phyloP scores from a whole-genome alignment of 2,329 filamentous ascomycete species.

The Nemania abortiva region DNA sequence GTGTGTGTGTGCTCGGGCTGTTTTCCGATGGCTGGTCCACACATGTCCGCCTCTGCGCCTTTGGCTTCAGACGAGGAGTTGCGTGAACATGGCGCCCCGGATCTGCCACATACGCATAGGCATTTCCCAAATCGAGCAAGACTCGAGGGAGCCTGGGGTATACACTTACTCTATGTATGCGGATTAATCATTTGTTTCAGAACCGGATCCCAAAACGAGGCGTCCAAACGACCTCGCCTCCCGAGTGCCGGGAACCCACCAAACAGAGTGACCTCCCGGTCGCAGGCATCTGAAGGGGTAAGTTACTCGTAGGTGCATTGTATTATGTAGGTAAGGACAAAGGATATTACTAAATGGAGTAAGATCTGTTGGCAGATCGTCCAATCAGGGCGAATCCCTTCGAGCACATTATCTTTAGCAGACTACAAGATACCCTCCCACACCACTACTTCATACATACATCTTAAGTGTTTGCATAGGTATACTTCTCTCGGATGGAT shows the following conservation, averaged over 20 bases:
- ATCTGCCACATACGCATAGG: slow-evolving; percentile 17
- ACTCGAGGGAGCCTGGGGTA: slow-evolving; percentile 15
- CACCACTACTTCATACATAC: not conserved
- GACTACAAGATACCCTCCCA: slow-evolving; percentile 12
- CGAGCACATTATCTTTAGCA: slow-evolving; percentile 15
- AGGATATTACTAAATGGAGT: slow-evolving; percentile 19
- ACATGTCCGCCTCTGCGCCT: slow-evolving; percentile 6
- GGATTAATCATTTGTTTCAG: slow-evolving; percentile 30
- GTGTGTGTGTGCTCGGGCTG: slow-evolving; percentile 21
- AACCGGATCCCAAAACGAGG: slow-evolving; percentile 24
- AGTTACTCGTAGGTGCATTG: too few relatives aligned
- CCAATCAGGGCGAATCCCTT: slow-evolving; percentile 5
- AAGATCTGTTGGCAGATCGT: slow-evolving; percentile 5
- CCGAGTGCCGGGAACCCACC: slow-evolving; percentile 31
- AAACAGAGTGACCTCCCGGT: not conserved
- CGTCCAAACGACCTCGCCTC: slow-evolving; percentile 33
- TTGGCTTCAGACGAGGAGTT: not conserved
- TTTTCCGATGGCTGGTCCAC: slow-evolving; percentile 20
- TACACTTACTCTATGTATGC: not conserved
- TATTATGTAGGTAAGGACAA: not conserved
- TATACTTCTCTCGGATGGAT: not conserved
- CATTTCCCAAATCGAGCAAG: slow-evolving; percentile 10
- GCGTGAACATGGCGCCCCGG: slow-evolving; percentile 11
- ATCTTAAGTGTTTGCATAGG: not conserved
- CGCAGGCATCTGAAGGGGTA: not conserved